Base-by-base conservation (phyloP, 2,329 filamentous ascomycete genomes). In the Pseudogymnoascus sp. region DNA sequence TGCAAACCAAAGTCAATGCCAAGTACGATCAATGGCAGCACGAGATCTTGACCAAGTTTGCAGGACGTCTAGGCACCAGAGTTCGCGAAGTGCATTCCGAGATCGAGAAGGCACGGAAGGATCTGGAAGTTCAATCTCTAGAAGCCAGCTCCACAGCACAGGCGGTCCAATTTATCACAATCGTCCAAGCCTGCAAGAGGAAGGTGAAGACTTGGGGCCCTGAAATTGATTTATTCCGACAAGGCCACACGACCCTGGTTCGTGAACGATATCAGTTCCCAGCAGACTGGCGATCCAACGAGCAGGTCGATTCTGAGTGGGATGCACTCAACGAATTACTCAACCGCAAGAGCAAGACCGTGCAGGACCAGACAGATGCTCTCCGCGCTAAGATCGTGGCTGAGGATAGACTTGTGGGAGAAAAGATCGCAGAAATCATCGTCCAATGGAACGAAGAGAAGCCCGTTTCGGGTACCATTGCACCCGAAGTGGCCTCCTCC, bases 1-100 rank as follows among this genome's bases (percentile, higher is more conserved):
- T 99, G 0, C 96, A 99, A 76, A 91, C 93, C 63, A 97, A 96
- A 76, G 95, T 99, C 75, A 99, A 97, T 71, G 91, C 92, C 70
- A 99, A 97, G 75, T 99, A 99, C 73, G 96, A 99, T 73, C 93
- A 97, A 75, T 99, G 96, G 95, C 95, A 99, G 75, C 91, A 97
- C 70, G 95, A 99, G 68, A 96, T 99, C 62, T 81, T 97, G 38
- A 85, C 90, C 69, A 96, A 96, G 73, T 99, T 99, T 75, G 95
- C 92, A 38, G 83, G 84, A 63, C 91, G 95, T 62, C 88, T 99
- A 52, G 91, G 93, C 55, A 89, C 86, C 66, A 90, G 93, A 59
- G 96, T 97, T 87, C 85, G 91, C 59, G 95, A 99, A 71, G 88
- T 97, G 3, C 92, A 95, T 69, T 88, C 89, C 11, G 93, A 97